Conservation (phyloP, 495 filamentous ascomycete genomes). For the Astrocystis sublimbata region DNA sequence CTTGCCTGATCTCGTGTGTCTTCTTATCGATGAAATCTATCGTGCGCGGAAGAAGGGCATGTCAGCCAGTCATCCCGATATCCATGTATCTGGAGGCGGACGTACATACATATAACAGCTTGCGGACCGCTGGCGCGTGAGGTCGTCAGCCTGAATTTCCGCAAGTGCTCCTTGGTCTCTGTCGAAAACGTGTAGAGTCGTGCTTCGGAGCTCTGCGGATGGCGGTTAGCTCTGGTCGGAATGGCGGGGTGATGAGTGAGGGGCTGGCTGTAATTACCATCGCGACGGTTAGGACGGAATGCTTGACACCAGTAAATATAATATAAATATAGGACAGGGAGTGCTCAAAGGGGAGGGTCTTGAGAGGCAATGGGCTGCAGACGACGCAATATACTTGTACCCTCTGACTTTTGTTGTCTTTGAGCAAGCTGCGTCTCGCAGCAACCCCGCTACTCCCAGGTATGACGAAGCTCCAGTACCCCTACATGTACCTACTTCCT, state of each 20-base stretch:
- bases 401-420: too few relatives aligned
- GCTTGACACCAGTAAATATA: too few relatives aligned
- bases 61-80: background rate
- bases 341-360: too few relatives aligned
- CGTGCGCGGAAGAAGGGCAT: background rate
- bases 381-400: too few relatives aligned
- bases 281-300: background rate
- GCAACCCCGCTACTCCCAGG: too few relatives aligned
- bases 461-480: too few relatives aligned
- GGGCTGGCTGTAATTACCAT: slow-evolving; percentile 19
- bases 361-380: too few relatives aligned
- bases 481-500: too few relatives aligned
- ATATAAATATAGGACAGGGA: too few relatives aligned
- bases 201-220: slow-evolving; percentile 69
- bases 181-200: slow-evolving; percentile 91
- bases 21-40: slow-evolving; percentile 83
- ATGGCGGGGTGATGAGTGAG: slow-evolving; percentile 14
- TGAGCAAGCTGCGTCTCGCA: too few relatives aligned
- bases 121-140: slow-evolving; percentile 85
- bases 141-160: slow-evolving; percentile 89
- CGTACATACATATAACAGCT: slow-evolving; percentile 85
- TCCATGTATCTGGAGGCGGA: slow-evolving; percentile 24
- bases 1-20: slow-evolving; percentile 80
- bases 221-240: slow-evolving; percentile 2
- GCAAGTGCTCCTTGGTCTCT: slow-evolving; percentile 80